A percentile compares a stretch with the other conserved stretches of the same genome.
These are phyloP conservation scores for Cladosporium sp. DNA, from an alignment of 2,329 filamentous ascomycete genomes.

Conservation along the genomic window DNA sequence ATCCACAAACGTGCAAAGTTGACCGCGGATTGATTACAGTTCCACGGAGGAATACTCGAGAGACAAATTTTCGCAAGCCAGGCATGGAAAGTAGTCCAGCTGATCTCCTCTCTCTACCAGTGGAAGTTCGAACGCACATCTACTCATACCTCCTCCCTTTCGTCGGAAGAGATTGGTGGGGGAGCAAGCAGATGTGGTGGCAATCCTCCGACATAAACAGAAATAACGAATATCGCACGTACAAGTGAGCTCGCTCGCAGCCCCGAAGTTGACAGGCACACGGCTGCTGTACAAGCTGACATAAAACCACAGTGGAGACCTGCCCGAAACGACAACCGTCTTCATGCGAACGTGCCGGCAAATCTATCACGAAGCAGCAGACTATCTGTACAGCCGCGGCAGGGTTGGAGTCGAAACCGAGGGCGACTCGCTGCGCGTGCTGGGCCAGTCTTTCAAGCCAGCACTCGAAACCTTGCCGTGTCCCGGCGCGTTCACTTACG, in stretches of 20 bases:
- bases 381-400: not conserved
- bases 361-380: not conserved
- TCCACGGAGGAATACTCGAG: no score
- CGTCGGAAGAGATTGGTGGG: not conserved
- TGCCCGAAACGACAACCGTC: not conserved
- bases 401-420: not conserved
- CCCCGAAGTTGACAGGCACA: no score
- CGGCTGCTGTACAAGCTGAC: no score
- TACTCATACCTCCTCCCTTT: not conserved
- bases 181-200: not conserved
- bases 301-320: not conserved
- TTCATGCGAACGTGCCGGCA: not conserved
- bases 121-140: not conserved
- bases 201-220: not conserved
- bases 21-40: not conserved
- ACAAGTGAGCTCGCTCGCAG: not conserved
- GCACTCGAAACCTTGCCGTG: not conserved
- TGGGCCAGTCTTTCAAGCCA: not conserved
- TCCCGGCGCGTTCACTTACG: no score
- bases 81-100: not conserved
- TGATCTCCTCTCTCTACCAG: not conserved
- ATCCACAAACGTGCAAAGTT: not conserved
- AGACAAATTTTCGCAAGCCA: not conserved
- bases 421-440: not conserved
- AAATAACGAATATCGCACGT: not conserved